Base-by-base conservation (phyloP, 345 rosid genomes). In the Syzygium grande region DNA sequence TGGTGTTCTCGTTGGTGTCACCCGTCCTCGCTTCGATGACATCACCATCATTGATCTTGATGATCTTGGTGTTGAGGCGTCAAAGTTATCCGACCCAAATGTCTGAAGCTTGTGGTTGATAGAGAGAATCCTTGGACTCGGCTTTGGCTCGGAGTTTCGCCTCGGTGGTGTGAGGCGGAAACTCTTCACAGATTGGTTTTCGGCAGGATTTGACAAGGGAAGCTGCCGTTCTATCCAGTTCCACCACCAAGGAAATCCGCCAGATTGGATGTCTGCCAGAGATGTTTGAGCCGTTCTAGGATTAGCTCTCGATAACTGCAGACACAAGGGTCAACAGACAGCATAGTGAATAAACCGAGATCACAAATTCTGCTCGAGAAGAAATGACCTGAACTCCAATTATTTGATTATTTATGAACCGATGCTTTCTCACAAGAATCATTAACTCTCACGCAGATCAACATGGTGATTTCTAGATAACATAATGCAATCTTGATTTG, bases 161-260 rank as follows among this genome's bases (percentile, higher is more conserved):
- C 95, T 91, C 21, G 93, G 80, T n/a, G 96, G 95, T 56, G 98
- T 95, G 46, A 90, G 91, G 56, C 88, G 94, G 52, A 91, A 91
- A 84, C 52, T 91, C 89, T 93, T 91, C 61, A 89, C 17, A 84
- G 84, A 88, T 88, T 90, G 96, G 87, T 85, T 92, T 80, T 94
- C 96, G 9, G 90, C 88, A 68, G 90, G 88, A 87, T 88, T 94
- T 63, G 90, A 59, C 41, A 87, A 87, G 65, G 95, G 96, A n/a
- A 94, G 88, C 46, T 96, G 94, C 27, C 92, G 89, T 79, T 96
- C 99, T 84, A 95, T 88, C 98, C 98, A 96, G 91, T 94, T 98
- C 98, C 98, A 98, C 99, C 99, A 98, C 97, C 96, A 94, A 34
- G 99, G 98, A 87, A 92, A 92, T 46, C 94, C 96, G 2, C 92